Conservation (phyloP, 805 yeast genomes). For the Hanseniaspora valbyensis region DNA sequence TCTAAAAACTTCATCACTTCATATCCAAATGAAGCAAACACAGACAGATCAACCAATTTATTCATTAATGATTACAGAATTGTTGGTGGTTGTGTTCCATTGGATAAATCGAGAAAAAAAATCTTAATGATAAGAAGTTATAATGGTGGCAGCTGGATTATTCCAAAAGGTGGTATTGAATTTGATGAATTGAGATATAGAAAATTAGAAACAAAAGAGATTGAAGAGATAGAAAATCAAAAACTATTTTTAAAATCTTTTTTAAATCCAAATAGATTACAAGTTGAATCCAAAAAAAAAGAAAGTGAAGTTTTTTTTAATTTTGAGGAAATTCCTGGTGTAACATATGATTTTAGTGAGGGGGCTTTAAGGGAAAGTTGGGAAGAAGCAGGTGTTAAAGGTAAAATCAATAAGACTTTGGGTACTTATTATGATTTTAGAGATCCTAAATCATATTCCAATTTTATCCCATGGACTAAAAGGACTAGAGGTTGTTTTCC, state of each 20-base stretch:
- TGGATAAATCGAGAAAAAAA: slow-evolving; percentile 44
- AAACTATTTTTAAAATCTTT: not conserved
- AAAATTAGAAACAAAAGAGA: slow-evolving; percentile 24
- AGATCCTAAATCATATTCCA: slow-evolving; percentile 32
- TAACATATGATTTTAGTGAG: slow-evolving; percentile 25
- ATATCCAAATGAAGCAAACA: not conserved
- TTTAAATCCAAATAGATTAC: not conserved
- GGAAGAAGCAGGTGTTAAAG: slow-evolving; percentile 94
- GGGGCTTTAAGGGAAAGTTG: slow-evolving; percentile 84
- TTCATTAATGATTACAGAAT: slow-evolving; percentile 42
- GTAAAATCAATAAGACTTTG: slow-evolving; percentile 43
- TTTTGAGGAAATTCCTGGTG: slow-evolving; percentile 1
- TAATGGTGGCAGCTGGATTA: slow-evolving; percentile 53
- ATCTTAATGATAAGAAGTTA: slow-evolving; percentile 67
- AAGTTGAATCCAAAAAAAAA: not conserved
- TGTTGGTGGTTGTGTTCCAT: slow-evolving; percentile 85
- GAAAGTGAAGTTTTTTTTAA: slow-evolving; percentile 1
- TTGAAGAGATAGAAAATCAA: not conserved
- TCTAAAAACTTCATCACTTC: not conserved
- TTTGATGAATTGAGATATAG: slow-evolving; percentile 46
- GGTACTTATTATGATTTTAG: slow-evolving; percentile 58
- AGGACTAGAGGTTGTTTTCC: slow-evolving; percentile 39
- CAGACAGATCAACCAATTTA: slow-evolving; percentile 13
- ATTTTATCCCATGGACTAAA: slow-evolving; percentile 27
- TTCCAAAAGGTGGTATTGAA: slow-evolving; percentile 96